These are phyloP conservation scores for Tranzscheliella williamsii DNA, from an alignment of 1,284 basidiomycete genomes.

Conservation along the genomic window DNA sequence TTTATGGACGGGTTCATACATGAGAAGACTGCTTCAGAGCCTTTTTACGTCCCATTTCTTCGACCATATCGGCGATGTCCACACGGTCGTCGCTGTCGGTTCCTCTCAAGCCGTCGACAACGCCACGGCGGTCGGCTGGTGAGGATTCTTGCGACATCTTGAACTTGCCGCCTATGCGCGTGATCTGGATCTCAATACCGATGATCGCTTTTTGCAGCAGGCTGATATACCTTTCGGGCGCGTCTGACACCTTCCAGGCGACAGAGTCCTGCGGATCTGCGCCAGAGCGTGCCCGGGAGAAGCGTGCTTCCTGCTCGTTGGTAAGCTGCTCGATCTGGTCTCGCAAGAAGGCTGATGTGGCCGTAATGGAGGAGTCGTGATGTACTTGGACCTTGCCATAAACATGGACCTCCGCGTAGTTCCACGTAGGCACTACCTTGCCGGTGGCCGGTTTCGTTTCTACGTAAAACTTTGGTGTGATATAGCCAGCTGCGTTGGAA, in stretches of 20 bases:
- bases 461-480: constrained; percentile 35
- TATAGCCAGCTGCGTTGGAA: constrained; percentile 9
- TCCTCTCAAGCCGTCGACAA: constrained; percentile 60
- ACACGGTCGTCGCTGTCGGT: constrained; percentile 33
- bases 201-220: constrained; percentile 62
- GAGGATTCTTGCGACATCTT: constrained; percentile 63
- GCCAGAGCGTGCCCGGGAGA: neutral
- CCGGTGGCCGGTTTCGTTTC: constrained; percentile 28
- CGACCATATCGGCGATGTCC: constrained; percentile 2
- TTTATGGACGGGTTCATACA: too few relatives aligned
- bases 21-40: too few relatives aligned
- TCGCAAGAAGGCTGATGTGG: neutral
- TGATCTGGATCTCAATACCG: constrained; percentile 62
- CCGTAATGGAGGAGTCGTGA: neutral
- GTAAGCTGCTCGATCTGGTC: constrained; percentile 7
- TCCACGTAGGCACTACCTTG: constrained; percentile 44
- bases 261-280: neutral
- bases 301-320: constrained; percentile 6
- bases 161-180: constrained; percentile 61
- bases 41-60: too few relatives aligned
- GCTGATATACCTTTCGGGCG: constrained; percentile 62
- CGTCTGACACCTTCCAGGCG: constrained; percentile 61
- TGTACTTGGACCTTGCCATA: constrained; percentile 11
- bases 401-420: constrained; percentile 37
- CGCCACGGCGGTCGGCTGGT: constrained; percentile 61